Conservation (phyloP, 2,329 filamentous ascomycete genomes). For the Atkinsonella texensis region DNA sequence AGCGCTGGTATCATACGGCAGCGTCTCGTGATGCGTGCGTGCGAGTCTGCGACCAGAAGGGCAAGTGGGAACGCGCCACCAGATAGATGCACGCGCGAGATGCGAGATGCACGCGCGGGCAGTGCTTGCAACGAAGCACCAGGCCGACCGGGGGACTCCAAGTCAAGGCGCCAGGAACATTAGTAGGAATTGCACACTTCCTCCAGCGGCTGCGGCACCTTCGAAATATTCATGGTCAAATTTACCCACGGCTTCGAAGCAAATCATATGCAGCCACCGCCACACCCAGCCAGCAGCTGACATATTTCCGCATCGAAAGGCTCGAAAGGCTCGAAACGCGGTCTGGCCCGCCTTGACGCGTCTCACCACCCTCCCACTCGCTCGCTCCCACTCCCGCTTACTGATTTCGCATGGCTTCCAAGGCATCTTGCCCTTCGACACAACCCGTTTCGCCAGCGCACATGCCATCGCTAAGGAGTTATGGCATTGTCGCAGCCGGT, state of each 20-base stretch:
- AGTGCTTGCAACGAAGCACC: too few species aligned
- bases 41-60: too few species aligned
- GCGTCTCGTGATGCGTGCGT: too few species aligned
- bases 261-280: not conserved
- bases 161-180: too few species aligned
- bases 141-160: too few species aligned
- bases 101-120: too few species aligned
- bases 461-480: conserved; percentile 4
- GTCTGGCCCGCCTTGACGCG: conserved; percentile 3
- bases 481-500: conserved; percentile 18
- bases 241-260: not conserved
- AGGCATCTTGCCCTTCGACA: not conserved
- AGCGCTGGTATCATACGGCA: too few species aligned
- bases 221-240: not conserved
- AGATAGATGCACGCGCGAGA: too few species aligned
- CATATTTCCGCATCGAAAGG: not conserved
- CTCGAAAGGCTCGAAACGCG: not conserved
- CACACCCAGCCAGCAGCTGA: not conserved
- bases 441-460: not conserved
- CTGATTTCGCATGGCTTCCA: not conserved
- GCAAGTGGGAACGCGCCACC: too few species aligned
- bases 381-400: too few species aligned
- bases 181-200: too few species aligned
- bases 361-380: not conserved
- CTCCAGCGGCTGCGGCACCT: too few species aligned